Conservation (phyloP, 345 rosid species). For the Viola odorata region DNA sequence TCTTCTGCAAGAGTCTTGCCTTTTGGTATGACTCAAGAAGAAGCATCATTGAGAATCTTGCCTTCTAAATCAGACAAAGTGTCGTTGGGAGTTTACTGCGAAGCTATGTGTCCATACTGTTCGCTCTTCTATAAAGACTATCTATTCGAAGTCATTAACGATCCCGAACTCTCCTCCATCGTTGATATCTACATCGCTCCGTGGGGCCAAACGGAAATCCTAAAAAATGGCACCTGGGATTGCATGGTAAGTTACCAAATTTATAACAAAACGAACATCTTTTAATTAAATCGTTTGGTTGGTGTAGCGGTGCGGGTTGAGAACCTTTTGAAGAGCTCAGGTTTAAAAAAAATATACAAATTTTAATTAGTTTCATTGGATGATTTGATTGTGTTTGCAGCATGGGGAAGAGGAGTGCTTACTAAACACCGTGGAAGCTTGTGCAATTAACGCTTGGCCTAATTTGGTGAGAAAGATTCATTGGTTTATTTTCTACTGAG, state of each 20-base stretch:
- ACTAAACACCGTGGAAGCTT: slow-evolving; percentile 82
- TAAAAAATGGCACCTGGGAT: slow-evolving; percentile 43
- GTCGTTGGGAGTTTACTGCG: slow-evolving; percentile 56
- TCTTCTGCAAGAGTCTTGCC: too few species aligned
- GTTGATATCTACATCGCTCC: slow-evolving; percentile 73
- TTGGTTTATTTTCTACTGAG: neutral
- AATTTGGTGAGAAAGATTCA: slow-evolving; percentile 38
- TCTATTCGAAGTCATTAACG: slow-evolving; percentile 43
- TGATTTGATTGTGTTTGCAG: slow-evolving; percentile 36
- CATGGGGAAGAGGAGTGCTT: slow-evolving; percentile 81
- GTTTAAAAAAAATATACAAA: too few species aligned
- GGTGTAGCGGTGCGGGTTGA: too few species aligned
- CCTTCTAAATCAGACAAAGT: slow-evolving; percentile 34
- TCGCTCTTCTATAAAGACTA: slow-evolving; percentile 58
- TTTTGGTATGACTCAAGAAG: too few species aligned
- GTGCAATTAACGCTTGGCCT: slow-evolving; percentile 77
- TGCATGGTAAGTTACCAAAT: slow-evolving; percentile 54
- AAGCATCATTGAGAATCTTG: too few species aligned
- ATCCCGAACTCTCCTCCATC: slow-evolving; percentile 49
- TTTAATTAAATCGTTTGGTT: too few species aligned
- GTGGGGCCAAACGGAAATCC: slow-evolving; percentile 71
- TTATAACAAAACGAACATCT: too few species aligned
- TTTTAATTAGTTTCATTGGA: neutral
- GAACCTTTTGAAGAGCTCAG: too few species aligned
- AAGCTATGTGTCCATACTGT: slow-evolving; percentile 76